Evolutionary conservation across 2,329 filamentous ascomycete species (phyloP).

Genomic region (Aspergillus sclerotialis): DNA sequence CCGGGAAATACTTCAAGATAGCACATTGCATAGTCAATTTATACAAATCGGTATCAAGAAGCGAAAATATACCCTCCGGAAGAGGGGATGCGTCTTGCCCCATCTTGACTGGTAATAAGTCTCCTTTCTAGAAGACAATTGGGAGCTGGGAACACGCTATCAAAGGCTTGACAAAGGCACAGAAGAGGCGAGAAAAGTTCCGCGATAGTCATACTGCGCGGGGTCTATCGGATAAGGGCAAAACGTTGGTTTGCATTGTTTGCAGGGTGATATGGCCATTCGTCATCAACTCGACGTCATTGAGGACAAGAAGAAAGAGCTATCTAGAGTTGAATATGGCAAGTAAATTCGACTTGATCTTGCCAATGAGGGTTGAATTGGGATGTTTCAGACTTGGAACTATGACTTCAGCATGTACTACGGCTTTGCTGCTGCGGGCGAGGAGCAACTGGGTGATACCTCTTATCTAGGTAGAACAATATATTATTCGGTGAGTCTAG

Average conservation of each 20-base stretch:
- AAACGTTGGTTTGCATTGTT: constrained; percentile 5
- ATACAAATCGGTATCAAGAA: constrained; percentile 81
- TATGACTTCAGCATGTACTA: no score
- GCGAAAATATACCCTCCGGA: constrained; percentile 70
- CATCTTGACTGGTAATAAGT: constrained; percentile 15
- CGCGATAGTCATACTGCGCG: no score
- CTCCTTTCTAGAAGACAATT: not conserved
- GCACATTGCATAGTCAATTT: constrained; percentile 99
- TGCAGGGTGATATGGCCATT: constrained; percentile 1
- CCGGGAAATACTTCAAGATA: constrained; percentile 83
- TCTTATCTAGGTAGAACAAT: no score
- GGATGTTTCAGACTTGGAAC: no score
- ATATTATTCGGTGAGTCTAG: no score
- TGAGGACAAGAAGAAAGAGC: not conserved
- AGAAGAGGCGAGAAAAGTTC: not conserved
- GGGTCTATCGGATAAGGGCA: not conserved
- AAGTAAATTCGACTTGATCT: no score
- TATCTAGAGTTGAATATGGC: no score
- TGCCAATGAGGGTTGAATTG: no score
- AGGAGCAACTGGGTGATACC: no score
- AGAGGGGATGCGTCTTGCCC: constrained; percentile 17
- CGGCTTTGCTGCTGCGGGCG: no score
- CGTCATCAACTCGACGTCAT: not conserved
- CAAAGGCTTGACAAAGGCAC: not conserved
- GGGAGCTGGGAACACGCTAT: not conserved